phyloP scores from a whole-genome alignment of 2,329 filamentous ascomycete genomes.

The Beauveria sp. region DNA sequence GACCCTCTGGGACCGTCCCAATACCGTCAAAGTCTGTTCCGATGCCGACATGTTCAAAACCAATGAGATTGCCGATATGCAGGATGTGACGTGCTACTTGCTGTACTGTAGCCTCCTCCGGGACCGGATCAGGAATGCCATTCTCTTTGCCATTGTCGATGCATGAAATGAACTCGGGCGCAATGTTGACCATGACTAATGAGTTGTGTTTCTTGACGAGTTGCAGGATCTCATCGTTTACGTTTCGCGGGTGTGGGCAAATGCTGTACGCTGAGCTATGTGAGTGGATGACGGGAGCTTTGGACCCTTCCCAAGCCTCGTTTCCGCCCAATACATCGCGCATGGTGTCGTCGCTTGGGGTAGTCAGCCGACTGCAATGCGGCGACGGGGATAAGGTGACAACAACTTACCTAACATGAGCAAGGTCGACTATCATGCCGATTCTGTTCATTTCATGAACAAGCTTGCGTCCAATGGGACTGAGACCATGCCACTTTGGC shows the following conservation, averaged over 20 bases:
- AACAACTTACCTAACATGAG: constrained; percentile 48
- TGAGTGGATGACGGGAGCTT: constrained; percentile 79
- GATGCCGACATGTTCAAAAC: constrained; percentile 80
- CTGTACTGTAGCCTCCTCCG: constrained; percentile 61
- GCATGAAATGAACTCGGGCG: constrained; percentile 76
- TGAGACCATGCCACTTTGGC: constrained; percentile 65
- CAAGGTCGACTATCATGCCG: constrained; percentile 87
- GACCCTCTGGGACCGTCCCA: constrained; percentile 53
- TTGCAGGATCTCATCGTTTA: constrained; percentile 73
- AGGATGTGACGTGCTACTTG: constrained; percentile 76
- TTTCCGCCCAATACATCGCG: constrained; percentile 65
- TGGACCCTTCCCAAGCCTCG: constrained; percentile 60
- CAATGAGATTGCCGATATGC: constrained; percentile 75
- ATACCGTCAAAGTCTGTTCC: constrained; percentile 90
- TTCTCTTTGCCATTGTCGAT: constrained; percentile 47
- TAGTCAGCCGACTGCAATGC: not conserved
- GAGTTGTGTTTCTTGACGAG: constrained; percentile 66
- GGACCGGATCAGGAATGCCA: constrained; percentile 61
- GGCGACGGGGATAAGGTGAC: too few species aligned
- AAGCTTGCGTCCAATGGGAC: constrained; percentile 57
- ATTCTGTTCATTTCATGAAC: constrained; percentile 88
- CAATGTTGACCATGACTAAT: constrained; percentile 87
- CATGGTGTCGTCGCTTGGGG: constrained; percentile 65
- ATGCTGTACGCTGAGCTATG: constrained; percentile 76
- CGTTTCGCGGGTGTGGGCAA: constrained; percentile 85